Evolutionary conservation across 202 grass and related monocot species (phyloP), one percentile per base, ranked within the genome.

Genomic region (Elaeis oleifera): DNA sequence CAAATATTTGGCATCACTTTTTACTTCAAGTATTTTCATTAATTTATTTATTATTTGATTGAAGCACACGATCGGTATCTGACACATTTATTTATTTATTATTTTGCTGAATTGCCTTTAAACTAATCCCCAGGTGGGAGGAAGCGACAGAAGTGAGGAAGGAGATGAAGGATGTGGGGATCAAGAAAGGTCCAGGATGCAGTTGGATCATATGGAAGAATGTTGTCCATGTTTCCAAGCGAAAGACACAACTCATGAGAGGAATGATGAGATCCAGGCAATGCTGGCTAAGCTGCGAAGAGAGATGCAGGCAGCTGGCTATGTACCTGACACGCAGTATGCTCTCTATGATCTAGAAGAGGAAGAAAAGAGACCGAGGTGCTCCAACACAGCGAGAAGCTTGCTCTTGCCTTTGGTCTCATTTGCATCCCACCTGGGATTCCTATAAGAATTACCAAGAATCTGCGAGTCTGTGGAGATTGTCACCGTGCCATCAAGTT

Each of bases 131-230:
- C 63, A 85, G 89, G 62, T 95, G 89, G 89, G 61, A 32, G 61
- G 85, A 95, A 85, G 89, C 85, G 57, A 89, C 68, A 54, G 74
- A 83, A 49, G 76, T 85, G 50, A 85, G 81, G 22, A 89, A 78
- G 67, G 85, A 83, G 58, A 95, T 95, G 84, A 84, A 74, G 61
- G 69, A 70, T 55, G 66, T 88, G 3, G 81, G 81, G 19, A 84
- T 88, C 51, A 95, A 89, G 63, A 95, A 95, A 80, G 76, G 76
- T 21, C 84, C 89, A 9, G 85, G 89, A 11, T 80, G 80, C 51
- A 95, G 89, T 64, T 95, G 89, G 89, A 83, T 95, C 58, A 85
- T 76, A 21, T 95, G 81, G 84, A 83, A 85, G 80, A 89, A 85
- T 69, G 68, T 9, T 56, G 71, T 95, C 16, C 89, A 95, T 71